Evolutionary conservation across 129 eudicot genomes (phyloP).

Genomic region (Saussurea involucrata): DNA sequence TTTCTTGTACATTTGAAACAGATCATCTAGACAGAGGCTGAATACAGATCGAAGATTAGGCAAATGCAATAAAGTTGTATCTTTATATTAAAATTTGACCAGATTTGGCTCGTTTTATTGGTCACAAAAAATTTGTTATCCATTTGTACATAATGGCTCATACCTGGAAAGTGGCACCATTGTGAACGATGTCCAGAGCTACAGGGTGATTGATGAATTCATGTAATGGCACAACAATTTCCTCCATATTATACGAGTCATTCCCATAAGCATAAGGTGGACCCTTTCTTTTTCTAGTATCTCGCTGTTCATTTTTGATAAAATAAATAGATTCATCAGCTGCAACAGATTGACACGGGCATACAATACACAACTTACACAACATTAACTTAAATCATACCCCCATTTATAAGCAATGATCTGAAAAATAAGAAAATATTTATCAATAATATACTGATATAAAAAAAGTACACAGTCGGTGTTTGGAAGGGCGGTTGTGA

Average conservation of each 20-base stretch:
- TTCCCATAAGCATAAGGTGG: conserved; percentile 32
- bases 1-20: not conserved
- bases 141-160: conserved; percentile 5
- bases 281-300: conserved; percentile 48
- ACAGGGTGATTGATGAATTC: conserved; percentile 73
- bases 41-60: not conserved
- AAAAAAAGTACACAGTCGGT: not conserved
- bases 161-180: conserved; percentile 99
- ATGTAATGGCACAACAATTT: conserved; percentile 73
- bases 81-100: not conserved
- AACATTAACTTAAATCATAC: not conserved
- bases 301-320: conserved; percentile 50
- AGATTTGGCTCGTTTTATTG: not conserved
- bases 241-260: conserved; percentile 77
- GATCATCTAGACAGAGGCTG: not conserved
- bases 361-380: not conserved
- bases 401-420: not conserved
- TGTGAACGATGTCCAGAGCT: conserved; percentile 76
- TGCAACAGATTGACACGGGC: not conserved
- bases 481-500: not conserved
- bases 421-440: not conserved
- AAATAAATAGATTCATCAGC: not conserved
- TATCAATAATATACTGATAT: not conserved
- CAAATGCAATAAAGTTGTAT: not conserved
- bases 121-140: not conserved